Base-by-base conservation (phyloP, 169 alveolate genomes). In the Sarcocystis neurona region DNA sequence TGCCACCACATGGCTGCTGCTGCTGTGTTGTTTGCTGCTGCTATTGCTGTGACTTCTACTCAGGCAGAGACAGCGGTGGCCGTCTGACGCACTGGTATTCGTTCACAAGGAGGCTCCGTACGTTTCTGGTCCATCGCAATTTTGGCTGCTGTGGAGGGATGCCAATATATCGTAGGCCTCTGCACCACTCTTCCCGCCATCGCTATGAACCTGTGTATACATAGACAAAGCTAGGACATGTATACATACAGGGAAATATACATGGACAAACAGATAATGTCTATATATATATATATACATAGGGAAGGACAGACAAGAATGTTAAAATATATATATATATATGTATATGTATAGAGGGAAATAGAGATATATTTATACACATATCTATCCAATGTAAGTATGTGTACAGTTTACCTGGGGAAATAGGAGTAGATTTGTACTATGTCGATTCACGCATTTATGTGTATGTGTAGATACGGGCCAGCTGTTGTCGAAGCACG, bases 81-180 rank as follows among this genome's bases (percentile, higher is more conserved):
- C 82, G 4, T 41, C 89, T 0, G 89, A 84, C 60, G 56, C 89
- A 1, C 34, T 84, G 18, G 63, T 84, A 32, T 84, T 84, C 27
- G 68, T 84, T 2, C 89, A 84, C 34, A 44, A 50, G 32, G 89
- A 84, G 47, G 89, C 89, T 30, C 79, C 66, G 50, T 84, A 84
- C 60, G 46, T 84, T 27, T 60, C 32, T 23, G 89, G 68, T 2
- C 74, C 60, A 4, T 60, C 66, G 50, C 63, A 48, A 30, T 84
- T 84, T 46, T 84, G 89, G 47, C 89, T 84, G 37, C 60, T 56
- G 8, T 84, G 89, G 89, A 44, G 89, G 5, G 89, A 84, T 41
- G 53, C 89, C 0, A 85, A 84, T 70, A 23, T 84, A 30, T 50
- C 79, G 89, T 84, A 84, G 34, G 89, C 20, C 85, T 32, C 66